Evolutionary conservation across 805 yeast species (phyloP).

Genomic region (Yamadazyma sp.): DNA sequence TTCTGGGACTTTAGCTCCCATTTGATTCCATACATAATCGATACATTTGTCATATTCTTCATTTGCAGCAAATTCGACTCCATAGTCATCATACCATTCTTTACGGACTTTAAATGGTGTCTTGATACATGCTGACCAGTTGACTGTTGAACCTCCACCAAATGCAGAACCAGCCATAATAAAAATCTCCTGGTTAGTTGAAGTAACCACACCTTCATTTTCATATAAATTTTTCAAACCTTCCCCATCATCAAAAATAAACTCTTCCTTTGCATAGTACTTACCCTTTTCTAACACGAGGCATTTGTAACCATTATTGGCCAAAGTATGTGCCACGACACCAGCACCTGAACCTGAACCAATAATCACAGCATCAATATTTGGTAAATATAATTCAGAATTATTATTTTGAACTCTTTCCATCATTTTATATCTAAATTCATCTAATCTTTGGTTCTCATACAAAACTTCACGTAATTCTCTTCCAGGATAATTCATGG

Average conservation of each 20-base stretch:
- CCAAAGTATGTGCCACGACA: conserved; percentile 46
- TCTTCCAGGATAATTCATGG: conserved; percentile 36
- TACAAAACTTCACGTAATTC: conserved; percentile 28
- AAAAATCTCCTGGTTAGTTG: conserved; percentile 30
- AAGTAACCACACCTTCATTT: conserved; percentile 31
- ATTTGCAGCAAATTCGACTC: conserved; percentile 45
- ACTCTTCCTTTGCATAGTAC: conserved; percentile 35
- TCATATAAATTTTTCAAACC: conserved; percentile 40
- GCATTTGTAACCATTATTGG: conserved; percentile 40
- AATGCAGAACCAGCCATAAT: conserved; percentile 51
- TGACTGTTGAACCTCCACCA: conserved; percentile 58
- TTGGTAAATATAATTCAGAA: conserved; percentile 30
- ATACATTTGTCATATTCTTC: conserved; percentile 42
- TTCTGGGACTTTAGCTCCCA: conserved; percentile 44
- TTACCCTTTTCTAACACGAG: conserved; percentile 52
- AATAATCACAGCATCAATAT: conserved; percentile 44
- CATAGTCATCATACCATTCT: conserved; percentile 48
- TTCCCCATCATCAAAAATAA: conserved; percentile 33
- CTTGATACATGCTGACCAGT: conserved; percentile 53
- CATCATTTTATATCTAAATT: conserved; percentile 27
- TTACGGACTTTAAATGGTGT: conserved; percentile 49
- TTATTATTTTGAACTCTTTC: conserved; percentile 26
- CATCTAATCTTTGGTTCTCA: conserved; percentile 23
- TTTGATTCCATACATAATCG: conserved; percentile 44
- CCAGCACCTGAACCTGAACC: conserved; percentile 58